Conservation (phyloP, 306 rosid species). For the Gynostemma pentaphyllum region DNA sequence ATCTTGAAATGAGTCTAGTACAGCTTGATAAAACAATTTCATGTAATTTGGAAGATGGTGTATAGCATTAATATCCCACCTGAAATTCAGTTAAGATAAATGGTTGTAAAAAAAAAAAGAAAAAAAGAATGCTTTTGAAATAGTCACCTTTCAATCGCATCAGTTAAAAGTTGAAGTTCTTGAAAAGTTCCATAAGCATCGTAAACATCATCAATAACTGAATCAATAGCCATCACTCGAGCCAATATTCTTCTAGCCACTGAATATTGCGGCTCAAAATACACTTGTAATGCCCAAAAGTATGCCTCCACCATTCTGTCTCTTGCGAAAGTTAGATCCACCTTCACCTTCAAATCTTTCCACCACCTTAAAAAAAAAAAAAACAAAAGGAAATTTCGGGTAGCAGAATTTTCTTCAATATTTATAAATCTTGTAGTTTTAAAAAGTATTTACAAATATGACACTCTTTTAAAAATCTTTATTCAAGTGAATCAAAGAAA, state of each 20-base stretch:
- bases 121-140: slow-evolving; percentile 25
- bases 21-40: too few relatives aligned
- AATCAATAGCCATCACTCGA: neutral
- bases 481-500: too few relatives aligned
- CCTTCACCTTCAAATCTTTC: slow-evolving; percentile 23
- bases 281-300: slow-evolving; percentile 30
- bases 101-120: too few relatives aligned
- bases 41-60: too few relatives aligned
- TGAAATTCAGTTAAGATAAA: neutral
- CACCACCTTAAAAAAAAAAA: slow-evolving; percentile 27
- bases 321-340: slow-evolving; percentile 20
- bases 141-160: slow-evolving; percentile 35
- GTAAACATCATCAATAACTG: slow-evolving; percentile 28
- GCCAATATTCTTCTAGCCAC: slow-evolving; percentile 15
- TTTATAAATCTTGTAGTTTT: too few relatives aligned
- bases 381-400: too few relatives aligned
- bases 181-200: too few relatives aligned
- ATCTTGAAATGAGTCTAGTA: slow-evolving; percentile 10
- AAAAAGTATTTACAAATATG: too few relatives aligned
- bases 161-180: too few relatives aligned
- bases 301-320: too few relatives aligned
- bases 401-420: too few relatives aligned
- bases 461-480: too few relatives aligned
- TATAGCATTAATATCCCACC: slow-evolving; percentile 20
- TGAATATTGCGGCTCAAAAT: slow-evolving; percentile 17